Conservation (phyloP, 116 monocot genomes). For the Trichopus zeylanicus region DNA sequence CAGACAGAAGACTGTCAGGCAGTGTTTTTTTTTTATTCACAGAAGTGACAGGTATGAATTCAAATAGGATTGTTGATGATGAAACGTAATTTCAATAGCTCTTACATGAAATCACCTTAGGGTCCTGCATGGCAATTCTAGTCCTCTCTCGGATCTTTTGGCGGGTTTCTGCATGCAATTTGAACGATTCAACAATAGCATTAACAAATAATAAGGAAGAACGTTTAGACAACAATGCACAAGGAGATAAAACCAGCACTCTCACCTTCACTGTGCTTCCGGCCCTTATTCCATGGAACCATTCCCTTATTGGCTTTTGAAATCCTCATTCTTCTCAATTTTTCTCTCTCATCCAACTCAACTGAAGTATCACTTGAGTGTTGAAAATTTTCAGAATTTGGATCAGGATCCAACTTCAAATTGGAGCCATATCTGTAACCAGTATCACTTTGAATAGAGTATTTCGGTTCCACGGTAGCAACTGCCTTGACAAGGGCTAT, state of each 20-base stretch:
- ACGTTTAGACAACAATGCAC: not conserved
- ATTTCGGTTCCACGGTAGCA: slow-evolving; percentile 43
- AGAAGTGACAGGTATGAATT: no score
- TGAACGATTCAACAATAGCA: not conserved
- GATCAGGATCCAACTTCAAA: slow-evolving; percentile 22
- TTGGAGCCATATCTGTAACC: slow-evolving; percentile 3
- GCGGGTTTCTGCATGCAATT: slow-evolving; percentile 58
- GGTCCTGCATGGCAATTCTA: slow-evolving; percentile 91
- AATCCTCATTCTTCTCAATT: slow-evolving; percentile 52
- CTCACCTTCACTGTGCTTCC: slow-evolving; percentile 73
- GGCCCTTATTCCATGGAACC: slow-evolving; percentile 87
- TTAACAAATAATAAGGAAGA: slow-evolving; percentile 1
- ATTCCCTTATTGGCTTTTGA: slow-evolving; percentile 88
- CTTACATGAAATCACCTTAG: slow-evolving; percentile 99
- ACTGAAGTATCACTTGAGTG: slow-evolving; percentile 16
- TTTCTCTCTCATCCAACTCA: slow-evolving; percentile 56
- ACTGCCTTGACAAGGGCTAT: slow-evolving; percentile 29
- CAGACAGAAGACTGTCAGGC: not conserved
- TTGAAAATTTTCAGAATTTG: slow-evolving; percentile 12
- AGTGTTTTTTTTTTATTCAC: not conserved
- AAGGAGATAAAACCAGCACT: not conserved
- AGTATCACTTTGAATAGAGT: slow-evolving; percentile 18
- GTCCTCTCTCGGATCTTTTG: slow-evolving; percentile 77
- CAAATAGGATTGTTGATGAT: no score
- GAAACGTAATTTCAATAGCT: slow-evolving; percentile 23